A percentile compares a stretch with the other conserved stretches of the same genome.
Evolutionary conservation across 306 rosid species (phyloP).

Genomic region (Pterocarpus macrocarpus): DNA sequence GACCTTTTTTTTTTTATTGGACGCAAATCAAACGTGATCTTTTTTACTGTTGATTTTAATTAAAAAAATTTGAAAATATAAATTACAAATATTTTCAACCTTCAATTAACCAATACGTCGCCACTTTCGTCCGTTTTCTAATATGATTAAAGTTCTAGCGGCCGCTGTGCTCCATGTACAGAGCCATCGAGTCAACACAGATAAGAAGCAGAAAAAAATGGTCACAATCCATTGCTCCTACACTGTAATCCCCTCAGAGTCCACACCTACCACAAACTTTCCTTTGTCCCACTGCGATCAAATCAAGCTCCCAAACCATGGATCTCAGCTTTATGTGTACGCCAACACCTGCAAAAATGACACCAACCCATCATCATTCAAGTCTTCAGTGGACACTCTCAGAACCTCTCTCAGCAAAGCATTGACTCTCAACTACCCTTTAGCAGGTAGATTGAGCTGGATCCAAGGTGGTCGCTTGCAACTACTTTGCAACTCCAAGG

Average conservation of each 20-base stretch:
- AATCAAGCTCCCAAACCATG: conserved; percentile 48
- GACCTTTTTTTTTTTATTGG: too few relatives aligned
- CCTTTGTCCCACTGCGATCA: conserved; percentile 51
- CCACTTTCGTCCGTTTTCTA: too few relatives aligned
- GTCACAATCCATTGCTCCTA: conserved; percentile 1
- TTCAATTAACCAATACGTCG: too few relatives aligned
- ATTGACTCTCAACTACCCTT: conserved; percentile 40
- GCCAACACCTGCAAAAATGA: background rate
- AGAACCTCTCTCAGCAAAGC: conserved; percentile 41
- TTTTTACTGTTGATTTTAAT: too few relatives aligned
- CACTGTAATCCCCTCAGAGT: conserved; percentile 31
- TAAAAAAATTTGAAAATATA: too few relatives aligned
- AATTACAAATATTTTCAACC: too few relatives aligned
- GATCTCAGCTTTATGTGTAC: conserved; percentile 31
- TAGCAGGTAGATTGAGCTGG: conserved; percentile 37
- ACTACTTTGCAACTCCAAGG: conserved; percentile 47
- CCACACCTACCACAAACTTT: conserved; percentile 34
- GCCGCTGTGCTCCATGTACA: background rate
- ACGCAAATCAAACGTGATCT: too few relatives aligned
- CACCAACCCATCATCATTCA: background rate
- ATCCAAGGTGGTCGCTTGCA: conserved; percentile 14
- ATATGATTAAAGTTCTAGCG: background rate
- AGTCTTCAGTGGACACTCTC: conserved; percentile 1
- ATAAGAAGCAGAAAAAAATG: background rate
- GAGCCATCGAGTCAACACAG: background rate